phyloP scores from a whole-genome alignment of 2,329 filamentous ascomycete species.

The Fusarium mangiferae region DNA sequence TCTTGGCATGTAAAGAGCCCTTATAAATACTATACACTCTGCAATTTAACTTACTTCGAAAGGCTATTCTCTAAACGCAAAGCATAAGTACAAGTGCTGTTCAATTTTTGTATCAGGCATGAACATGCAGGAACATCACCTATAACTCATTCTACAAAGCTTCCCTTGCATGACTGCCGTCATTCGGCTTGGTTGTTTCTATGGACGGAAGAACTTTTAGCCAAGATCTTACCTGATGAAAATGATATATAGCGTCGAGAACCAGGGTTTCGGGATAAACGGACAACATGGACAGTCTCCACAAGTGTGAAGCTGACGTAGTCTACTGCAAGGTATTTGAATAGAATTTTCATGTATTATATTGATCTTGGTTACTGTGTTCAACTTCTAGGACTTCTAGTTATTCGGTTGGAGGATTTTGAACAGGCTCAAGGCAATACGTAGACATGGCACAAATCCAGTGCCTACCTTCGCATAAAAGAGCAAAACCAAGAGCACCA shows the following conservation, averaged over 20 bases:
- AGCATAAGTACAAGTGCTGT: neutral
- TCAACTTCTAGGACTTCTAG: neutral
- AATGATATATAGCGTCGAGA: neutral
- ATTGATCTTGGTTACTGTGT: neutral
- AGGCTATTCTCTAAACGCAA: neutral
- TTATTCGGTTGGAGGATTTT: neutral
- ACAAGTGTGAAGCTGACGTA: neutral
- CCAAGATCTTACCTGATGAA: conserved; percentile 24
- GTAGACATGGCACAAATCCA: neutral
- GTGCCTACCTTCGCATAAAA: neutral
- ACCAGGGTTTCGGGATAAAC: neutral
- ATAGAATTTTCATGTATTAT: neutral
- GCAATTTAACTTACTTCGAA: neutral
- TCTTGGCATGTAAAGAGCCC: neutral
- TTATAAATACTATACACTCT: neutral
- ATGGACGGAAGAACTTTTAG: neutral
- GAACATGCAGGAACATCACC: neutral
- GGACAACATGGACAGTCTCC: neutral
- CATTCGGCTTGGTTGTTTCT: neutral
- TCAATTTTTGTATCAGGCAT: neutral
- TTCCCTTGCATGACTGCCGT: neutral
- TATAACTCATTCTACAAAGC: neutral
- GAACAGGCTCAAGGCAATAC: neutral
- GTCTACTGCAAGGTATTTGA: neutral
- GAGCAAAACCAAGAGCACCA: neutral